Evolutionary conservation across 371 early-diverging fungal genomes (phyloP).

Genomic region (Phascolomyces articulosus): DNA sequence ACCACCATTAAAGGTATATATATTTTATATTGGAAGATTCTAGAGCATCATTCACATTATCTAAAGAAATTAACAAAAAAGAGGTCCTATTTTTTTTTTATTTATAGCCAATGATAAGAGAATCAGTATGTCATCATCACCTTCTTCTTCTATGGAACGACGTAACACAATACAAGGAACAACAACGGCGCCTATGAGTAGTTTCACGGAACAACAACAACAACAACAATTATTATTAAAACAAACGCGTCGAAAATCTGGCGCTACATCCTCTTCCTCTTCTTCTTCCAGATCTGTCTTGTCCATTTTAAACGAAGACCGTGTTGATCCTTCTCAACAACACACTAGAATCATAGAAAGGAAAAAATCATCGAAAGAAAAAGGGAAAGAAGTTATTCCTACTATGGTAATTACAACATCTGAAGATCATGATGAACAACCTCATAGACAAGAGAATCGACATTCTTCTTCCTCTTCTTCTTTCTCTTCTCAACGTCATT

Average conservation of each 20-base stretch:
- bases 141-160: too few species aligned
- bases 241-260: neutral
- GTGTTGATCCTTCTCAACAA: neutral
- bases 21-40: too few species aligned
- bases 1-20: neutral
- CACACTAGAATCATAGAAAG: neutral
- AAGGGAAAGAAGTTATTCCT: neutral
- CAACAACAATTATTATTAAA: neutral
- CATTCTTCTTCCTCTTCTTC: neutral
- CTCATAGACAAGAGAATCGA: too few species aligned
- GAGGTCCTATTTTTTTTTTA: too few species aligned
- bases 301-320: neutral
- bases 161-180: too few species aligned
- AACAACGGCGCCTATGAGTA: too few species aligned
- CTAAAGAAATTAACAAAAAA: too few species aligned
- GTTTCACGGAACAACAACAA: neutral
- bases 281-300: neutral
- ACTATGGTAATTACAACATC: slow-evolving; percentile 2
- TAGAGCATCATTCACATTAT: too few species aligned
- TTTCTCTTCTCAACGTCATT: neutral
- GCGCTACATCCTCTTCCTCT: neutral
- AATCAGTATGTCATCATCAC: too few species aligned
- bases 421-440: neutral
- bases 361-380: neutral
- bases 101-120: too few species aligned